Base-by-base conservation (phyloP, 345 rosid species). In the Rhizophora mangle region DNA sequence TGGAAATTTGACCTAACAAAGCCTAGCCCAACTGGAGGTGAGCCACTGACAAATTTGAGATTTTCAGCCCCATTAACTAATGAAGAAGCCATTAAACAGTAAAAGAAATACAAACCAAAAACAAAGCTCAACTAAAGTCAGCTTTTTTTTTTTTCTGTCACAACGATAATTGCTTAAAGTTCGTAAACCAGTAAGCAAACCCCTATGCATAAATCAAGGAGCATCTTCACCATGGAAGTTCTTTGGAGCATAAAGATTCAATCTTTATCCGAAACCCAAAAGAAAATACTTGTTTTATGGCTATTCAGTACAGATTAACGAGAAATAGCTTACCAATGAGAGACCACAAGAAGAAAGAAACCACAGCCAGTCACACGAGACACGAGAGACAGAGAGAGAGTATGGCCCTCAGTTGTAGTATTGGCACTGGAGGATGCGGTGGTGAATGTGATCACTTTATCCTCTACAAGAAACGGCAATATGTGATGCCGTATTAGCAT, bases 1-100 rank as follows among this genome's bases (percentile, higher is more conserved):
- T 60, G 76, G 16, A 68, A 49, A 61, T 69, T 60, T 27, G 75
- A 72, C 30, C 72, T 61, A 3, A 24, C 34, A 56, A 51, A 71
- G n/a, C 78, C 75, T 61, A 70, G 37, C 64, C 72, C 62, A n/a
- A 49, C 15, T 37, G 72, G 75, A 62, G 69, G 4, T 55, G 34
- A 64, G 32, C 63, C 69, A 57, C 70, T 26, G 21, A 18, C 32
- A 18, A 72, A 61, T 46, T 67, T 65, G 27, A 80, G 70, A 53
- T 69, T 76, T 31, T 76, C 75, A 64, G 69, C 68, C 63, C 83
- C 83, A 66, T 56, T 68, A 37, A 75, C 55, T 56, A 51, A 21
- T 54, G 74, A 63, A 65, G 80, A 46, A 31, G 78, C 80, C 78
- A 76, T 69, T 51, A 64, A 34, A 39, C 31, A 24, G 37, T 10